Evolutionary conservation across 495 filamentous ascomycete genomes (phyloP), one percentile per base, ranked within the genome.

Genomic region (Hypoxylon intermedium): DNA sequence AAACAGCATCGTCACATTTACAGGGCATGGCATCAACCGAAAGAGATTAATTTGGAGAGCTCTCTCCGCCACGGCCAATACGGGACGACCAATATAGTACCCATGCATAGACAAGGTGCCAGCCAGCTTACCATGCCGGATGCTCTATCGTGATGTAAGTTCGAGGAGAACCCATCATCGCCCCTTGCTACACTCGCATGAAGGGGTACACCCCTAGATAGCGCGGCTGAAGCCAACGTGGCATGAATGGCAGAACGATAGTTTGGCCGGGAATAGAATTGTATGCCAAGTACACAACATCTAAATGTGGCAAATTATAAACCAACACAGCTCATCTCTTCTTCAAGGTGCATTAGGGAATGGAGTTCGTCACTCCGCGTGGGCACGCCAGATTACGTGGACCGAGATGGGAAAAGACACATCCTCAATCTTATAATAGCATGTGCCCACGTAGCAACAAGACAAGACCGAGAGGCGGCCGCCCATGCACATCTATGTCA

Each of bases 341-440:
- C 19, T 44, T 13, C 37, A 9, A 37, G 21, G 13, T 12, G 48
- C 24, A 50, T 60, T 65, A 30, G 41, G 61, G 51, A 60, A 65
- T 65, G 62, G 62, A 65, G 56, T 48, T 55, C 40, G 41, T 56
- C 45, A 57, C 51, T 65, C 62, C 62, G 62, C 55, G 49, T 55
- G 61, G 61, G 37, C 49, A 41, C 37, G 49, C 16, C 36, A 34
- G 6, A 33, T 51, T 34, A 42, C 33, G 42, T 33, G 19, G 20
- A 24, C 61, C 61, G 16, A 47, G 55, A 28, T 46, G n/a, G 50
- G 51, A 60, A 52, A 46, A 52, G 38, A 37, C 62, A n/a, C 41
- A 50, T 49, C 20, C 26, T 12, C 40, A 47, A 19, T 48, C 51
- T 52, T 51, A 46, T 52, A 56, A 56, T 51, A 60, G 46, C 55